Evolutionary conservation across 2,329 filamentous ascomycete genomes (phyloP), one percentile per base, ranked within the genome.

Genomic region (Trichoderma semiorbis): DNA sequence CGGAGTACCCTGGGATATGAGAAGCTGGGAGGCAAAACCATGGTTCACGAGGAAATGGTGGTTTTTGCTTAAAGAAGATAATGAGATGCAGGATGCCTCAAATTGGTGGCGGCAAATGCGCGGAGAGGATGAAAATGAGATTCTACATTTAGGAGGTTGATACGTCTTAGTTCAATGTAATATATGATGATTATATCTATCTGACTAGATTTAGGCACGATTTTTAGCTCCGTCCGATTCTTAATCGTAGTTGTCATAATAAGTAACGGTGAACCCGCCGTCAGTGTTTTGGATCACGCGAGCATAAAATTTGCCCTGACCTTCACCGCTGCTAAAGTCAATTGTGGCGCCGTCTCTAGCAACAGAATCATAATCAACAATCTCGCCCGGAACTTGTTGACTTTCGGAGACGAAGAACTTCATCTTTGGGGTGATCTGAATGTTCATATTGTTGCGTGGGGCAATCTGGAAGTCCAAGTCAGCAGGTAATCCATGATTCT

Each of bases 401-500:
- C 70, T 69, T 32, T 72, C 70, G 5, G 36, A 18, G 26, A 72
- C n/a, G 6, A 62, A 69, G 53, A 72, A 72, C 30, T 63, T 72
- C 63, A 72, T 36, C 30, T 63, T 72, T 18, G 70, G 70, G 5
- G 30, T 69, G 6, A 72, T 28, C 14, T 72, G 70, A 18, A 72
- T 24, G 7, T 61, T 69, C 70, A 57, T 65, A 24, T 69, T 39
- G 55, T 53, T 69, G 3, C 7, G 36, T 53, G 70, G 64, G 18
- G 70, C 70, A 39, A 72, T 53, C 70, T 72, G 53, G 7, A 30
- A 32, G n/a, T 61, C 28, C 8, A 43, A 30, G 50, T 71, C 39
- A 61, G 63, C 34, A 7, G 53, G 1, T 7, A n/a, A 8, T 28
- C 16, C 4, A 28, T 1, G 2, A 36, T 7, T 3, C 62, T 53